Percentiles rank a stretch among this genome's conserved stretches.
phyloP scores from a whole-genome alignment of 805 yeast species.

The Ogataea philodendri region DNA sequence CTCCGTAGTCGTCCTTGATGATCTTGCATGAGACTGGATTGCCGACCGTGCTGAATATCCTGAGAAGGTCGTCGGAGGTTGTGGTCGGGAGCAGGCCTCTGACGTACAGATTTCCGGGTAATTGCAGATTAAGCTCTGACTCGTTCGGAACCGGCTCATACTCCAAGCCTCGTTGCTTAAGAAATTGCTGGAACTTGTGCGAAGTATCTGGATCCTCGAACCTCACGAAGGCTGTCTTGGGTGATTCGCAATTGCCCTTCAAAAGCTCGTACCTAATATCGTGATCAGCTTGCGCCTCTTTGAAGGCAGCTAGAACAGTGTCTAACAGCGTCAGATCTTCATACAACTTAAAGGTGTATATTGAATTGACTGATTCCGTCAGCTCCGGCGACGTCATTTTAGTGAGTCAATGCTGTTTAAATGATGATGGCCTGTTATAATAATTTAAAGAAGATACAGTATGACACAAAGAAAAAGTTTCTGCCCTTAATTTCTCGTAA shows the following conservation, averaged over 20 bases:
- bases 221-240: slow-evolving; percentile 17
- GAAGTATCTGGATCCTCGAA: slow-evolving; percentile 16
- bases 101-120: slow-evolving; percentile 58
- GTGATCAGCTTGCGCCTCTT: slow-evolving; percentile 12
- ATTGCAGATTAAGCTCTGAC: slow-evolving; percentile 18
- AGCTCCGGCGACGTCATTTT: slow-evolving; percentile 19
- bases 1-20: slow-evolving; percentile 45
- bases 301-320: slow-evolving; percentile 18
- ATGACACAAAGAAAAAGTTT: not conserved
- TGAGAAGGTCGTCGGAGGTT: slow-evolving; percentile 37
- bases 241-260: slow-evolving; percentile 17
- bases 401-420: slow-evolving; percentile 3
- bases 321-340: slow-evolving; percentile 16
- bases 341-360: slow-evolving; percentile 11
- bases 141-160: slow-evolving; percentile 22
- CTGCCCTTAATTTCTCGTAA: not conserved
- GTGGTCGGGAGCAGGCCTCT: slow-evolving; percentile 45
- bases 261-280: slow-evolving; percentile 21
- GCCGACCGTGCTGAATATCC: slow-evolving; percentile 41
- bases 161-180: slow-evolving; percentile 11
- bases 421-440: not conserved
- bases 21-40: slow-evolving; percentile 45
- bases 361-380: slow-evolving; percentile 14
- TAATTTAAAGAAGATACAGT: too few species aligned
- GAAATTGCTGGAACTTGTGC: slow-evolving; percentile 18